A percentile compares a stretch with the other conserved stretches of the same genome.
Evolutionary conservation across 1,139 yeast genomes (phyloP).

Genomic region (Groenewaldozyma sp.): DNA sequence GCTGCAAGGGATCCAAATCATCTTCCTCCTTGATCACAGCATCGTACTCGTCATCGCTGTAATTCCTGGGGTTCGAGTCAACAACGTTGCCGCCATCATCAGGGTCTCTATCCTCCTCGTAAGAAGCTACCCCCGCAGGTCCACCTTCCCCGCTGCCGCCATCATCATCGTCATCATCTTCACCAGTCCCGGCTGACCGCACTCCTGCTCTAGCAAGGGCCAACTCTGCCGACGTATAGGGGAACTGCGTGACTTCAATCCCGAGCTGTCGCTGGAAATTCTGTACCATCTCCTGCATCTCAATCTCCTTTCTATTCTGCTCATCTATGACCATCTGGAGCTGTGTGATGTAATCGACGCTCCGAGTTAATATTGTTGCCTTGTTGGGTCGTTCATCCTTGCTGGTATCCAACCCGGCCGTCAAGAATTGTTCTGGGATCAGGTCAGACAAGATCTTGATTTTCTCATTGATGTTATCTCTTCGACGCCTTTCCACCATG

Average conservation of each 20-base stretch:
- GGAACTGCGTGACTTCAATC: constrained; percentile 40
- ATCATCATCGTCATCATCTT: neutral
- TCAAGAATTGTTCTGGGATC: constrained; percentile 56
- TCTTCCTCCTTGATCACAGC: no score
- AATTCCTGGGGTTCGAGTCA: neutral
- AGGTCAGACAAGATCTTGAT: constrained; percentile 70
- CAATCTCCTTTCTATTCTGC: constrained; percentile 65
- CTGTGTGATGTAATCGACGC: constrained; percentile 73
- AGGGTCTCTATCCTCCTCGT: constrained; percentile 4
- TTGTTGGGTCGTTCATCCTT: constrained; percentile 90
- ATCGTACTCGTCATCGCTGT: neutral
- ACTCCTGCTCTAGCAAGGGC: constrained; percentile 74
- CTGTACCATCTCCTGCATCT: constrained; percentile 53
- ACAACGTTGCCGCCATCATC: constrained; percentile 1
- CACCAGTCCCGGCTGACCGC: neutral
- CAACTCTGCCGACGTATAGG: constrained; percentile 71
- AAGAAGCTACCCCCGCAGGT: constrained; percentile 6
- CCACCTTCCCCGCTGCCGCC: neutral
- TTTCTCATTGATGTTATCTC: constrained; percentile 84
- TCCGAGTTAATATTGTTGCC: constrained; percentile 77
- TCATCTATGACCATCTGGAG: constrained; percentile 66
- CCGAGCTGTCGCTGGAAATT: constrained; percentile 40
- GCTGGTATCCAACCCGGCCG: constrained; percentile 15
- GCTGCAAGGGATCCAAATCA: no score
- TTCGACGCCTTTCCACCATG: constrained; percentile 53